Base-by-base conservation (phyloP, 2,329 filamentous ascomycete genomes). In the Didymella arachidicola region DNA sequence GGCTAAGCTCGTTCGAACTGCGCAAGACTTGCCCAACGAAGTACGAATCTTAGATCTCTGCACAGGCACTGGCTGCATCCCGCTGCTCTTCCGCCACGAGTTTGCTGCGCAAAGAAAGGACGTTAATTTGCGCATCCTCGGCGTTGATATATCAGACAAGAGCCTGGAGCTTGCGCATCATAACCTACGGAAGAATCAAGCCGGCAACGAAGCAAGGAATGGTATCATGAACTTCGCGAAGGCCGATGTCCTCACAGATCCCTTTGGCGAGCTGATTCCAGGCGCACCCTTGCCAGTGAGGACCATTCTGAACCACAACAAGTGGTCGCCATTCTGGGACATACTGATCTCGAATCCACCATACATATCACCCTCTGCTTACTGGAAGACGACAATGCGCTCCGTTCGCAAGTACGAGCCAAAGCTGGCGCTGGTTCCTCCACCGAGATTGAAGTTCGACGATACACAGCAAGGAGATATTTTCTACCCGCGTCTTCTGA, bases 21-120 rank as follows among this genome's bases (percentile, higher is more conserved):
- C 67, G 22, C 47, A 54, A 26, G 59, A 49, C 2, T 60, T 76
- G 2, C 67, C 70, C 12, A 18, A 56, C 26, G 66, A 66, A 16
- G 67, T 96, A 12, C 84, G 82, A 12, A 80, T 98, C 39, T 76
- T 97, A 8, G 95, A 99, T 75, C 81, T 97, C 29, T 98, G 95
- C 76, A 93, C 92, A 0, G 95, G 95, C 10, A 92, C 91, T 5
- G 95, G 95, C 4, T 97, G 94, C 78, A 96, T 98, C 62, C 85
- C 92, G 0, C 83, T 98, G 8, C 84, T 92, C 3, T 82, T 97
- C 7, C 86, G 90, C 61, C 81, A 87, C 34, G 81, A 88, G 10
- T 83, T 92, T 57, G 72, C 68, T 30, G 66, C 72, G 3, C 68
- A 75, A 10, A 63, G 60, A 27, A 48, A 54, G 12, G 63, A 72